Conservation (phyloP, 352 stramenopile genomes). For the Globisporangium acanthophoron region DNA sequence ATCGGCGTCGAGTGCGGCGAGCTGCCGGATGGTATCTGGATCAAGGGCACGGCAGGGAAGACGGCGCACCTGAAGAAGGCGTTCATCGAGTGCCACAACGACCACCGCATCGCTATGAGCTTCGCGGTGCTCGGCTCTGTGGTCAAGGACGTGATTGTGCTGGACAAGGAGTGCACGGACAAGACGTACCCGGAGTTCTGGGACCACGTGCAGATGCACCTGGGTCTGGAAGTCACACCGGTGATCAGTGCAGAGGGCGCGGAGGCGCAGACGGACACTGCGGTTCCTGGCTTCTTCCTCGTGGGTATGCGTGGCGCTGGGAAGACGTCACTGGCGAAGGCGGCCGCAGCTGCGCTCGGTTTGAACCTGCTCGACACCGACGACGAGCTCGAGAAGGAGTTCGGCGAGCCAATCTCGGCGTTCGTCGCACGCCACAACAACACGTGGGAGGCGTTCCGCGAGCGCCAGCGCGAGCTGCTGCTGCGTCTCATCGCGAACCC, state of each 20-base stretch:
- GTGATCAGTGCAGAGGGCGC: conserved; percentile 25
- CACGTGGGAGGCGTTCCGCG: conserved; percentile 75
- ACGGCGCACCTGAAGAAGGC: conserved; percentile 46
- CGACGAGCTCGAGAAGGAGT: conserved; percentile 56
- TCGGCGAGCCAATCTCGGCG: conserved; percentile 57
- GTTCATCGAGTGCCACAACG: conserved; percentile 90
- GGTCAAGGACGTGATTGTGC: conserved; percentile 90
- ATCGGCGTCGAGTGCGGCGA: conserved; percentile 85
- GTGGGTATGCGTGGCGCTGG: conserved; percentile 85
- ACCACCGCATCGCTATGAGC: conserved; percentile 98
- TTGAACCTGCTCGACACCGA: conserved; percentile 77
- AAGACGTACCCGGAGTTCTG: conserved; percentile 99
- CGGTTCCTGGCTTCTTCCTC: conserved; percentile 58
- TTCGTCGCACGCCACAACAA: conserved; percentile 61
- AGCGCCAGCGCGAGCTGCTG: conserved; percentile 52
- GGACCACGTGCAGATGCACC: conserved; percentile 65
- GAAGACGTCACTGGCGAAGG: conserved; percentile 75
- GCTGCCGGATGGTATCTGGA: conserved; percentile 72
- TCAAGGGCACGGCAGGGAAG: conserved; percentile 56
- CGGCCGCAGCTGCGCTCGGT: conserved; percentile 36
- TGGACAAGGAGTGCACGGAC: conserved; percentile 96
- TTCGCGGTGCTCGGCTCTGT: conserved; percentile 94
- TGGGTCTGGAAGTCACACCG: conserved; percentile 49
- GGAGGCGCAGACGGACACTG: conserved; percentile 3
- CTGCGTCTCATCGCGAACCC: conserved; percentile 53